phyloP scores from a whole-genome alignment of 2,329 filamentous ascomycete species.

The Sporothrix sp. region DNA sequence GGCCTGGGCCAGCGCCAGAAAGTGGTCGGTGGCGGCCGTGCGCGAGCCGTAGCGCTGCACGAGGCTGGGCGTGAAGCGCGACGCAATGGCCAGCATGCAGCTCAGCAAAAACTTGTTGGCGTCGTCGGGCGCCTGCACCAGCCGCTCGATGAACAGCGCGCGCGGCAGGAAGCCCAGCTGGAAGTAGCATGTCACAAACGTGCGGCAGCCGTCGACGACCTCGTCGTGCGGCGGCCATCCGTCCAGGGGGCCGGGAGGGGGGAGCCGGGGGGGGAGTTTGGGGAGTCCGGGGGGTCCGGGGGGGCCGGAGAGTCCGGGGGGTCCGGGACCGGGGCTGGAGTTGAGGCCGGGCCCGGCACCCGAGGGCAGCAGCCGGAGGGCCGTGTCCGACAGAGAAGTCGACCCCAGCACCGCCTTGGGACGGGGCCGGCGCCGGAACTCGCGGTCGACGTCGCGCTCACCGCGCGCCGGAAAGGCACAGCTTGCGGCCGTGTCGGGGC shows the following conservation, averaged over 20 bases:
- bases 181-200: slow-evolving; percentile 46
- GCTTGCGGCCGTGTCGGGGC: slow-evolving; percentile 34
- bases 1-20: slow-evolving; percentile 39
- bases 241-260: slow-evolving; percentile 29
- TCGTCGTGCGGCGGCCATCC: slow-evolving; percentile 39
- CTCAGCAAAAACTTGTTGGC: slow-evolving; percentile 45
- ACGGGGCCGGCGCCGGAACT: slow-evolving; percentile 45
- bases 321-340: no score
- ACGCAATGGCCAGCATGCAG: slow-evolving; percentile 45
- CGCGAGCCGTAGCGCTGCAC: slow-evolving; percentile 38
- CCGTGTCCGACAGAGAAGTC: no score
- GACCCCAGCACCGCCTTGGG: no score
- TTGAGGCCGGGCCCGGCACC: no score
- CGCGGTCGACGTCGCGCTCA: slow-evolving; percentile 43
- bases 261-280: neutral
- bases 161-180: slow-evolving; percentile 51
- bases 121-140: slow-evolving; percentile 34
- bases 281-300: no score
- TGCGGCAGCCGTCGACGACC: slow-evolving; percentile 42
- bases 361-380: no score
- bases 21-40: slow-evolving; percentile 41
- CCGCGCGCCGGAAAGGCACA: slow-evolving; percentile 45
- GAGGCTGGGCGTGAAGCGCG: slow-evolving; percentile 41
- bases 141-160: slow-evolving; percentile 36
- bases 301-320: no score